A percentile compares a stretch with the other conserved stretches of the same genome.
These are phyloP conservation scores for Penicillium crustosum DNA, from an alignment of 2,329 filamentous ascomycete genomes.

Conservation along the genomic window DNA sequence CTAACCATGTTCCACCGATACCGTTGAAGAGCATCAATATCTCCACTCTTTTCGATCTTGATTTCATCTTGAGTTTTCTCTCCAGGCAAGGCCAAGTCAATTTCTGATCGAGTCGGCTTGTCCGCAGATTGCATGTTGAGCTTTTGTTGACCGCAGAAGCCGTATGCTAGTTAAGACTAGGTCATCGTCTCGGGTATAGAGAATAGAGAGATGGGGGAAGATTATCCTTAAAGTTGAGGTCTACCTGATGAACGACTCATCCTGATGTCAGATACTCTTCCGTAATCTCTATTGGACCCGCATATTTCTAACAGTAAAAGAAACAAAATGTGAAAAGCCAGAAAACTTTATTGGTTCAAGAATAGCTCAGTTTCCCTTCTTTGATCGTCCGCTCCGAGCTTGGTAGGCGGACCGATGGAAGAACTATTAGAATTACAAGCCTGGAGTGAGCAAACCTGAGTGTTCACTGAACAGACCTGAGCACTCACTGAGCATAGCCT, in stretches of 20 bases:
- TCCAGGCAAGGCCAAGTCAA: not conserved
- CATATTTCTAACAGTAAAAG: not conserved
- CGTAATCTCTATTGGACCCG: not conserved
- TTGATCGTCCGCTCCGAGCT: no score
- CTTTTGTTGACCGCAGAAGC: not conserved
- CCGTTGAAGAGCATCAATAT: not conserved
- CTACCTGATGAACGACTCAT: not conserved
- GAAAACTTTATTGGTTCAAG: no score
- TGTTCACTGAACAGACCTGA: not conserved
- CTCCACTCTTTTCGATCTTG: not conserved
- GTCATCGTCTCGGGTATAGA: not conserved
- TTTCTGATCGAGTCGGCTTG: not conserved
- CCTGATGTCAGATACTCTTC: slow-evolving; percentile 1
- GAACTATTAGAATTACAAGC: no score
- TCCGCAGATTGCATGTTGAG: not conserved
- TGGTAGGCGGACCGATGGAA: no score
- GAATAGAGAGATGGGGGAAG: no score
- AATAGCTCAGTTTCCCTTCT: no score
- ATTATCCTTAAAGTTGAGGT: not conserved
- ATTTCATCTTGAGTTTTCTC: not conserved
- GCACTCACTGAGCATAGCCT: no score
- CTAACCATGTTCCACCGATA: not conserved
- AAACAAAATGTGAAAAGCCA: not conserved
- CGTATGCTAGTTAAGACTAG: no score
- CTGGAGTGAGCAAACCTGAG: no score